Evolutionary conservation across 2,329 filamentous ascomycete species (phyloP).

Genomic region (Plenodomus lindquistii): DNA sequence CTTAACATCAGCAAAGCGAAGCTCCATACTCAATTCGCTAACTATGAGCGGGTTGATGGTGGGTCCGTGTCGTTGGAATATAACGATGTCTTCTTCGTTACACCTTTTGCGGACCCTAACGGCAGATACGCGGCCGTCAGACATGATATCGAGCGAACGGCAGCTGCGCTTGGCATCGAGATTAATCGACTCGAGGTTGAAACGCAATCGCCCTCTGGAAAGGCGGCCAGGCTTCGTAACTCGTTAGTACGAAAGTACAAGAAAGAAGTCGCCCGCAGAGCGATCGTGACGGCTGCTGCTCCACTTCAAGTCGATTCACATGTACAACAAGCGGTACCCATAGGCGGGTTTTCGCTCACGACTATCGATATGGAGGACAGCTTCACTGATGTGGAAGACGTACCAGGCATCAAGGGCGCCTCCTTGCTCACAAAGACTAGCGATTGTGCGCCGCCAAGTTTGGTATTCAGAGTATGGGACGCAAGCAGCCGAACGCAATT

Average conservation of each 20-base stretch:
- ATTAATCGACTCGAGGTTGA: neutral
- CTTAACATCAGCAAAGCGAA: neutral
- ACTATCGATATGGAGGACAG: too few species aligned
- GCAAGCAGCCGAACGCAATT: neutral
- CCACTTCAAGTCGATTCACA: too few species aligned
- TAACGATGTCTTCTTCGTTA: neutral
- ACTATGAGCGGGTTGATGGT: conserved; percentile 9
- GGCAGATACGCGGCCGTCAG: conserved; percentile 6
- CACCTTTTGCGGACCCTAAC: conserved; percentile 13
- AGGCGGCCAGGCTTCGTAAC: too few species aligned
- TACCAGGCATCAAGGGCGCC: too few species aligned
- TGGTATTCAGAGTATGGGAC: neutral
- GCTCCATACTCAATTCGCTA: conserved; percentile 13
- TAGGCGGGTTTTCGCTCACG: too few species aligned
- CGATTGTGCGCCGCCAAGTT: too few species aligned
- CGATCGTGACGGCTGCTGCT: too few species aligned
- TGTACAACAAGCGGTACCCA: too few species aligned
- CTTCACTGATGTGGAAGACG: too few species aligned
- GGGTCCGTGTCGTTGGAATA: conserved; percentile 5
- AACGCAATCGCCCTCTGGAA: neutral
- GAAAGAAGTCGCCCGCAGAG: too few species aligned
- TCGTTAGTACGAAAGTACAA: too few species aligned
- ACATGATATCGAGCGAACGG: conserved; percentile 5
- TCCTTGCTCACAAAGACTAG: too few species aligned
- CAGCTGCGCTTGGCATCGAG: neutral